Base-by-base conservation (phyloP, 1,284 basidiomycete genomes). In the Naganishia sp. region DNA sequence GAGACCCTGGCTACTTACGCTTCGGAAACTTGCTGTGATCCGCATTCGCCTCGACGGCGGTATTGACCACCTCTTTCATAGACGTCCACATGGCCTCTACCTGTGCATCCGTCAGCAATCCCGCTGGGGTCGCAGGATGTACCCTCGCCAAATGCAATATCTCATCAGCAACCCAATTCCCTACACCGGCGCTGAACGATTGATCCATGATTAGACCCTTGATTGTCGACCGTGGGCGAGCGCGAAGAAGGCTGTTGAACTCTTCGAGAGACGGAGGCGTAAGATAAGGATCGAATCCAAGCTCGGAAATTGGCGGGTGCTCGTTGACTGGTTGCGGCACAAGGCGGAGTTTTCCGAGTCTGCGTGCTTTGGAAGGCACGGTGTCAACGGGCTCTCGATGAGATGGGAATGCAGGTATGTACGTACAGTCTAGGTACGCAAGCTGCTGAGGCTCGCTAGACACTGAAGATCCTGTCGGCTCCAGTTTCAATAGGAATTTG, bases 201-300 rank as follows among this genome's bases (percentile, higher is more conserved):
- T 92, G 90, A 77, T 93, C 88, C 54, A 93, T 84, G 16, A 93
- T 82, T 15, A 92, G 81, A 1, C 88, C 86, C 72, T 92, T 93
- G 70, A 90, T 84, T 0, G 90, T 88, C 59, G 88, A 88, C 16
- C 84, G 81, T 63, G 89, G 84, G 70, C 84, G 87, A 13, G 75
- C 72, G 25, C 39, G 23, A 10, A 90, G 80, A 16, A 82, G 71
- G 0, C 74, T 68, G 33, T 79, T 78, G 74, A 91, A 90, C 36
- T 85, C 82, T 2, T 84, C 83, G 0, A 88, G 70, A 3, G 83
- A 69, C 1, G 88, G 89, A 86, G 90, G 90, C 50, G 81, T 83
- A 28, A 90, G 80, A 49, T 91, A 84, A 0, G 90, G 90, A 74
- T 92, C 90, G 74, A 90, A 90, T 1, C 90, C 89, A 1, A 90